These are phyloP conservation scores for Aurinia saxatilis DNA, from an alignment of 345 rosid genomes.

Conservation along the genomic window DNA sequence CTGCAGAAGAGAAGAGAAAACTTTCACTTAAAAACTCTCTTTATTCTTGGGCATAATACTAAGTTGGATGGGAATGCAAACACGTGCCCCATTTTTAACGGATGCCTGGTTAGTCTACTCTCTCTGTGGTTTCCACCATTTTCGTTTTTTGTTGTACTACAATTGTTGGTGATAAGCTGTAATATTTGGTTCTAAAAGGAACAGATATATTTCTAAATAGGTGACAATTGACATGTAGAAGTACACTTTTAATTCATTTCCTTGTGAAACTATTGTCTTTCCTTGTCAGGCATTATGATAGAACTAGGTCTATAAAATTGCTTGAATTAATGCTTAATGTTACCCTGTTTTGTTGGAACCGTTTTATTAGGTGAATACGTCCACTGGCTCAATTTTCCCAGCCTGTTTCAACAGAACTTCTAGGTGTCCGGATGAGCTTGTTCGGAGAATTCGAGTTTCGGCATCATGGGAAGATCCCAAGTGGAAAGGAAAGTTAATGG, in stretches of 20 bases:
- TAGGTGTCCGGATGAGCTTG: conserved; percentile 81
- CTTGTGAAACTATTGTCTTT: not conserved
- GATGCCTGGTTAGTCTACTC: conserved; percentile 56
- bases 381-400: conserved; percentile 52
- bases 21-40: conserved; percentile 55
- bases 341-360: not conserved
- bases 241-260: too few relatives aligned
- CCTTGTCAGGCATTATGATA: not conserved
- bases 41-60: conserved; percentile 73
- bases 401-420: conserved; percentile 61
- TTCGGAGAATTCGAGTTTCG: conserved; percentile 60
- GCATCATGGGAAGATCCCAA: conserved; percentile 47
- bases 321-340: not conserved
- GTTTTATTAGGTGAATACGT: conserved; percentile 57
- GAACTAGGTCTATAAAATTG: not conserved
- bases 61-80: conserved; percentile 51
- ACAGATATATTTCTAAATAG: too few relatives aligned
- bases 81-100: conserved; percentile 60
- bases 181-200: not conserved
- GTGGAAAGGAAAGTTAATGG: conserved; percentile 71
- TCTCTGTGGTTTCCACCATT: not conserved
- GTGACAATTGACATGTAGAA: too few relatives aligned
- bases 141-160: not conserved
- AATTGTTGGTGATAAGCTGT: not conserved
- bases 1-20: conserved; percentile 58